Conservation (phyloP, 2,329 filamentous ascomycete genomes). For the Amylocarpus encephaloides region DNA sequence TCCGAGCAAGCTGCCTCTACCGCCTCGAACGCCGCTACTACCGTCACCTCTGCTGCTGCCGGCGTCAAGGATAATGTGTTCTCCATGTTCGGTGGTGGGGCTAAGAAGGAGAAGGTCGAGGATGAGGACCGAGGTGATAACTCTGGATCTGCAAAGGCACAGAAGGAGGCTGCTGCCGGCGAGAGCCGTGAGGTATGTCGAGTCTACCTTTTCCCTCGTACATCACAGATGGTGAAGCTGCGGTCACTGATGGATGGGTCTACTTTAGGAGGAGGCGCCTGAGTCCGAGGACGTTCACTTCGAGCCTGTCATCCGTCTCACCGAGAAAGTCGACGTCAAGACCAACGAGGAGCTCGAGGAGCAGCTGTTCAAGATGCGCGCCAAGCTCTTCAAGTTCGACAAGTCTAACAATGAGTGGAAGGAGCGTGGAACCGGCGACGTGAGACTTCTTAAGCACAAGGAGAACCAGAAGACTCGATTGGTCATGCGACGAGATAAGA, state of each 20-base stretch:
- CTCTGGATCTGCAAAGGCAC: slow-evolving; percentile 81
- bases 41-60: slow-evolving; percentile 35
- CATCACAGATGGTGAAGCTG: neutral
- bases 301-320: slow-evolving; percentile 91
- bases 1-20: slow-evolving; percentile 32
- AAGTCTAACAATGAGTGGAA: slow-evolving; percentile 93
- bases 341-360: slow-evolving; percentile 98
- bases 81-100: slow-evolving; percentile 97
- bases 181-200: slow-evolving; percentile 31
- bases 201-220: neutral
- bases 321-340: slow-evolving; percentile 93
- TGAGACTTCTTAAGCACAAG: slow-evolving; percentile 95
- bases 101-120: slow-evolving; percentile 88
- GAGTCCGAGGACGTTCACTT: slow-evolving; percentile 95
- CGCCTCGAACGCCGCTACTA: slow-evolving; percentile 34
- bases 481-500: slow-evolving; percentile 99
- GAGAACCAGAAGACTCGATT: slow-evolving; percentile 96
- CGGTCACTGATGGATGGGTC: slow-evolving; percentile 14
- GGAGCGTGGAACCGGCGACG: slow-evolving; percentile 95
- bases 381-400: slow-evolving; percentile 98
- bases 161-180: slow-evolving; percentile 46
- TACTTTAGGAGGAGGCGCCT: slow-evolving; percentile 59
- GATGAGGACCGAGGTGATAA: slow-evolving; percentile 77
- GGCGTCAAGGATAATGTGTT: slow-evolving; percentile 63
- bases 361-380: slow-evolving; percentile 98